Conservation (phyloP, 352 stramenopile species). For the Phytopythium litorale region DNA sequence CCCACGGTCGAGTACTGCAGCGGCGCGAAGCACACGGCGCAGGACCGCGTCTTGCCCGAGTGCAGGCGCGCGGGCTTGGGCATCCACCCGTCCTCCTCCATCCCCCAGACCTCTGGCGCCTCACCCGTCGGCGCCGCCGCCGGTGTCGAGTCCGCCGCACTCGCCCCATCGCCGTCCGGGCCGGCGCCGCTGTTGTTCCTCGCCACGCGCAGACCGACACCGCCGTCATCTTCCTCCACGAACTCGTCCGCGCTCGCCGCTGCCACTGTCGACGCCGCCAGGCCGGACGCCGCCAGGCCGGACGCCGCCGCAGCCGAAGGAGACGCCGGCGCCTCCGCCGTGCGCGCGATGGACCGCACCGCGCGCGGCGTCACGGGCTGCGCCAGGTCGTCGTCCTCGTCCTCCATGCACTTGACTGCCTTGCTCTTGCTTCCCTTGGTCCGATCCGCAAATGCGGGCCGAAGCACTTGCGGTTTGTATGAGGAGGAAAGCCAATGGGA, state of each 20-base stretch:
- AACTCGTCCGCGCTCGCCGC: background rate
- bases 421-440: no score
- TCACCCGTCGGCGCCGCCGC: background rate
- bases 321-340: background rate
- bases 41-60: conserved; percentile 73
- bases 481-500: background rate
- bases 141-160: conserved; percentile 3
- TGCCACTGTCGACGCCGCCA: background rate
- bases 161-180: background rate
- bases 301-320: background rate
- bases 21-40: conserved; percentile 68
- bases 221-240: background rate
- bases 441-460: background rate
- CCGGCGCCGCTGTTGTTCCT: conserved; percentile 4
- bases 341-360: conserved; percentile 5
- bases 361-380: conserved; percentile 5
- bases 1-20: conserved; percentile 63
- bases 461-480: background rate
- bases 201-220: background rate
- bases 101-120: conserved; percentile 7
- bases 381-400: conserved; percentile 2
- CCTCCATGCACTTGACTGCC: background rate
- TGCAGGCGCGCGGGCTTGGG: conserved; percentile 76
- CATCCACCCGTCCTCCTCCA: conserved; percentile 82
- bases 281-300: background rate